Evolutionary conservation across 1,284 basidiomycete genomes (phyloP), one percentile per base, ranked within the genome.

Genomic region (Fomitopsis schrenkii): DNA sequence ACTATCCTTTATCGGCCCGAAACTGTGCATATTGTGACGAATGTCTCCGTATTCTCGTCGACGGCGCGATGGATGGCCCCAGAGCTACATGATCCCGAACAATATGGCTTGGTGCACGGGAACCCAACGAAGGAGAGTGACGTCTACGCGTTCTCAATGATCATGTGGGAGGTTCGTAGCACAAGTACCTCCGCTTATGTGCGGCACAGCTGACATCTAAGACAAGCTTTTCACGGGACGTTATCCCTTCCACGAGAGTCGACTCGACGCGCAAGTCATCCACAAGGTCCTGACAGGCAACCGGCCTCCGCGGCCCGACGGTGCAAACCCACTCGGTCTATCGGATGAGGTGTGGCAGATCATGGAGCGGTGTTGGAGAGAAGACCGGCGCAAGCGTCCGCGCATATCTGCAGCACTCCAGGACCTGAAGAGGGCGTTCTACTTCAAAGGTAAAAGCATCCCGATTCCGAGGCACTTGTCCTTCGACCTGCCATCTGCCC

Each of bases 111-210:
- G 5, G 57, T 53, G 36, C 30, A 50, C 19, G 45, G 44, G 12
- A 45, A 40, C 22, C 28, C 40, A 9, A 48, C 46, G 15, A 50
- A 42, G 28, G 45, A 59, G 40, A 52, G 45, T 28, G 57, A 59
- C 22, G 28, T 59, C n/a, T 59, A 59, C 35, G 35, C 57, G 14
- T 59, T 59, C 8, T 22, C 57, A 8, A 59, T 59, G 57, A 46
- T 59, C 36, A 59, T 59, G 57, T 59, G 57, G 57, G 57, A 59
- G 57, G 57, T 59, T 40, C 38, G 57, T 26, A 2, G 4, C 19
- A 22, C 28, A 28, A 3, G 9, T 38, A 5, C 5, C 5, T 30
- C 10, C 26, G 2, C n/a, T 15, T 45, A 3, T 14, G 1, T 3
- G 22, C 30, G 36, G 26, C 14, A 19, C 10, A 53, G 9, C 17